phyloP scores from a whole-genome alignment of 2,329 filamentous ascomycete genomes.

The Aaosphaeria arxii region DNA sequence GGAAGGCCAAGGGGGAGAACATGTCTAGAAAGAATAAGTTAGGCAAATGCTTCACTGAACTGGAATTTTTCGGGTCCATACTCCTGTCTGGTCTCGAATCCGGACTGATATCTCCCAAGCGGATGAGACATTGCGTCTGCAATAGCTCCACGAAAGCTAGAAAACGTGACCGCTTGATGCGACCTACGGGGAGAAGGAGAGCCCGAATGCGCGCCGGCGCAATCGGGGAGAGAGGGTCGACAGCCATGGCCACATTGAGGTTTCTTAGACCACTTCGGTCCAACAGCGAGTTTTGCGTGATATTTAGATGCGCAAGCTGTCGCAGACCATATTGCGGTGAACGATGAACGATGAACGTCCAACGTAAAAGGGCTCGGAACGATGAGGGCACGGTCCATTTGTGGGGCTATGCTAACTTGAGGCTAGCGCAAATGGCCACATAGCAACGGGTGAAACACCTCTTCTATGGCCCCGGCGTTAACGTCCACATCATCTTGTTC shows the following conservation, averaged over 20 bases:
- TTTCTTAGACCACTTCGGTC: conserved; percentile 15
- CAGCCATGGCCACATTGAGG: conserved; percentile 67
- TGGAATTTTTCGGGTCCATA: conserved; percentile 46
- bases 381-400: neutral
- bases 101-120: conserved; percentile 80
- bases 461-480: too few species aligned
- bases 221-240: conserved; percentile 86
- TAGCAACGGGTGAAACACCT: too few species aligned
- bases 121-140: conserved; percentile 74
- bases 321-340: conserved; percentile 19
- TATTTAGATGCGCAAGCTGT: conserved; percentile 8
- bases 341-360: conserved; percentile 14
- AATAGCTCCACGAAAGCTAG: conserved; percentile 74
- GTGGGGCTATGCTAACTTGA: neutral
- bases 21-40: conserved; percentile 61
- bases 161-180: conserved; percentile 80
- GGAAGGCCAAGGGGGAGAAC: conserved; percentile 89
- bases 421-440: neutral
- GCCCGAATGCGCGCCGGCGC: conserved; percentile 88
- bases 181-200: conserved; percentile 81
- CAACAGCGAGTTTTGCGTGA: conserved; percentile 1
- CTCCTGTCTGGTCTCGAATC: conserved; percentile 83
- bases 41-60: conserved; percentile 23
- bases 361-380: neutral
- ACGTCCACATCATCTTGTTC: neutral